phyloP scores from a whole-genome alignment of 2,329 filamentous ascomycete genomes.

The Pestalotiopsis sp. region DNA sequence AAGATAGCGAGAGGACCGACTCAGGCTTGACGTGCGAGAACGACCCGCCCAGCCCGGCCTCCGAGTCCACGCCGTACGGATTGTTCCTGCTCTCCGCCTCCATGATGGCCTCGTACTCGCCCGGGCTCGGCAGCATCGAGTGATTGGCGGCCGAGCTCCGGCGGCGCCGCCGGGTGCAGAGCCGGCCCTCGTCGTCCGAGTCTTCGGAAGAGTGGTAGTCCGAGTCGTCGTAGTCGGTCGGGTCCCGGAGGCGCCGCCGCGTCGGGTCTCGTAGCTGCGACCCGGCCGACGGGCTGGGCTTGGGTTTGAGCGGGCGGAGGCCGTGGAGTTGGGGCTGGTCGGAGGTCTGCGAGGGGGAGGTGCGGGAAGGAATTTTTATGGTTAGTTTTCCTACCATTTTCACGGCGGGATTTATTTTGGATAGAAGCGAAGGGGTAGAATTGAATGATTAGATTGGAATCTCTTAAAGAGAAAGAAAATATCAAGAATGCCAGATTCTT shows the following conservation, averaged over 20 bases:
- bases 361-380: background rate
- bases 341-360: background rate
- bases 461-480: background rate
- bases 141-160: background rate
- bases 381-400: background rate
- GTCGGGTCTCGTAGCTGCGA: background rate
- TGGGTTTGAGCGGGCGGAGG: background rate
- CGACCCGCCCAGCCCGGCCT: background rate
- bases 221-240: background rate
- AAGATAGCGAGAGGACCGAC: background rate
- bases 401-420: background rate
- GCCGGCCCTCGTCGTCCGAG: background rate
- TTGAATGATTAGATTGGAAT: background rate
- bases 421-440: background rate
- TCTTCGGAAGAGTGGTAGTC: background rate
- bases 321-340: background rate
- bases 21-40: background rate
- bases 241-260: background rate
- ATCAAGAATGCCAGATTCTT: slow-evolving; percentile 2
- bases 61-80: background rate
- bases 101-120: background rate
- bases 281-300: background rate
- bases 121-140: background rate
- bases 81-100: background rate
- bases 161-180: background rate